Evolutionary conservation across 371 early-diverging fungal species (phyloP).

Genomic region (Coemansia sp.): DNA sequence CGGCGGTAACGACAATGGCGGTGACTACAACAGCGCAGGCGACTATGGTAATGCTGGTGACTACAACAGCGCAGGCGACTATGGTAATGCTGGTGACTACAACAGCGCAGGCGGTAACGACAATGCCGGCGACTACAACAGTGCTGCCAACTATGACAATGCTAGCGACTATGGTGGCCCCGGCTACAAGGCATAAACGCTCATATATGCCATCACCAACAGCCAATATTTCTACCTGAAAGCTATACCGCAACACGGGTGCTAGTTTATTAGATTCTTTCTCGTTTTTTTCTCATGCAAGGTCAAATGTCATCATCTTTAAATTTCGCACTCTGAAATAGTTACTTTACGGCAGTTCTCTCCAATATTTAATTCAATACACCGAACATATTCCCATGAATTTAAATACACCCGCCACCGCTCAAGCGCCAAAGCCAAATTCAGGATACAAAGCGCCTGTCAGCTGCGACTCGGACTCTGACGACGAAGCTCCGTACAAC

Average conservation of each 20-base stretch:
- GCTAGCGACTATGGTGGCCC: conserved; percentile 4
- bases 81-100: background rate
- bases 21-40: background rate
- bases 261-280: background rate
- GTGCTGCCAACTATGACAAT: background rate
- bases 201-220: background rate
- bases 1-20: background rate
- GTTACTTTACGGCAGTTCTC: background rate
- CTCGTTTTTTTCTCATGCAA: background rate
- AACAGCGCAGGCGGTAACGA: background rate
- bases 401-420: background rate
- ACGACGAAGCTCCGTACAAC: background rate
- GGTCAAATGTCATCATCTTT: conserved; percentile 15
- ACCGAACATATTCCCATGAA: background rate
- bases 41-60: background rate
- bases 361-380: background rate
- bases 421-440: background rate
- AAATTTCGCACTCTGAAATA: background rate
- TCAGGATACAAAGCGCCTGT: conserved; percentile 3
- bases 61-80: conserved; percentile 1
- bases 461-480: background rate
- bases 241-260: background rate
- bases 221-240: background rate
- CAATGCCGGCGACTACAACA: background rate
- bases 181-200: background rate